Conservation (phyloP, 2,329 filamentous ascomycete species). For the Zymoseptoria crescenta region DNA sequence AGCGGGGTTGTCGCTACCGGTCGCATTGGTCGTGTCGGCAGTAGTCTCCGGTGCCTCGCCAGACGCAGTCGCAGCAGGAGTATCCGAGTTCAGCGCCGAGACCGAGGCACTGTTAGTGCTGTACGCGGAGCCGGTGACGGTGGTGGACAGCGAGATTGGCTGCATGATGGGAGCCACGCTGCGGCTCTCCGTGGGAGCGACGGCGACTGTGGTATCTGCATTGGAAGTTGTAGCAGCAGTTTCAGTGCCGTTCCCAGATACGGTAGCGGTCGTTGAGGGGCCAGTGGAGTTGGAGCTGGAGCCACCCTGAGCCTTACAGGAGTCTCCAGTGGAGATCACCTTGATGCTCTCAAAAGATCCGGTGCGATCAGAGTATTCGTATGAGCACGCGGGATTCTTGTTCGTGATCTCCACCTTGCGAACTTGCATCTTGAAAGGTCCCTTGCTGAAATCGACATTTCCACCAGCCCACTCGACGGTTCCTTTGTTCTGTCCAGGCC, state of each 20-base stretch:
- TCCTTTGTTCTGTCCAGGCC: constrained; percentile 42
- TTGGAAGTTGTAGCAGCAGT: constrained; percentile 8
- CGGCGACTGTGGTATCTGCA: constrained; percentile 15
- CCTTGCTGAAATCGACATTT: constrained; percentile 39
- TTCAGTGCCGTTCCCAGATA: constrained; percentile 4
- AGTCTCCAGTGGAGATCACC: constrained; percentile 27
- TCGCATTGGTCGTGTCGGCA: constrained; percentile 6
- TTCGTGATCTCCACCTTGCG: constrained; percentile 45
- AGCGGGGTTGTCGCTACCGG: constrained; percentile 7
- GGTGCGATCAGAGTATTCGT: constrained; percentile 43
- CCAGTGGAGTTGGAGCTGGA: constrained; percentile 19
- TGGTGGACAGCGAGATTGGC: constrained; percentile 16
- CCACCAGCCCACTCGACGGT: constrained; percentile 64
- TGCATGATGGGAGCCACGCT: constrained; percentile 19
- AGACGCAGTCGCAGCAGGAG: constrained; percentile 4
- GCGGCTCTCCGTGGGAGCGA: constrained; percentile 24
- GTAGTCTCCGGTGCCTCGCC: constrained; percentile 2
- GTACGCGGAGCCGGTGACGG: constrained; percentile 19
- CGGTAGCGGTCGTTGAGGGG: constrained; percentile 1
- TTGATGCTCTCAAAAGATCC: constrained; percentile 45
- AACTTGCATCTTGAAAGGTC: constrained; percentile 46
- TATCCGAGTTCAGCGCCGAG: constrained; percentile 16
- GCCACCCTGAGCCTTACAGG: constrained; percentile 21
- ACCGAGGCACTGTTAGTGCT: constrained; percentile 21
- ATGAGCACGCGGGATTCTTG: constrained; percentile 44